These are phyloP conservation scores for Backusella parvicylindrica DNA, from an alignment of 192 early-diverging fungal species.

Conservation along the genomic window DNA sequence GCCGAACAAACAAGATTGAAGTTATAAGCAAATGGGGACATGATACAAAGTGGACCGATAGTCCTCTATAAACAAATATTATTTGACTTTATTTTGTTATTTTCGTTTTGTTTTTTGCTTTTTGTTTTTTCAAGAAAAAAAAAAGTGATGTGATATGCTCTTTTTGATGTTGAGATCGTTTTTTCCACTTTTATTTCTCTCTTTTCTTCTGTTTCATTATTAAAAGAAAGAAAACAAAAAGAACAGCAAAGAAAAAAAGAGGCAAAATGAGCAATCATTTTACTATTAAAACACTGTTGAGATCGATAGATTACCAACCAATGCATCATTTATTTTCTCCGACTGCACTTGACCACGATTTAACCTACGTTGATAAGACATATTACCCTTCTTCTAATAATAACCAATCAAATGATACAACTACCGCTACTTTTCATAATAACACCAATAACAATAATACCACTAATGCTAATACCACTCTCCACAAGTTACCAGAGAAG, in stretches of 20 bases:
- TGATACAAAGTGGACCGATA: conserved; percentile 6
- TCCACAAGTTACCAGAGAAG: neutral
- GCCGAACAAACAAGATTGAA: conserved; percentile 15
- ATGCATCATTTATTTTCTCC: conserved; percentile 28
- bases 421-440: neutral
- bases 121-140: neutral
- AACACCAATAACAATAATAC: neutral
- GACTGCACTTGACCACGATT: conserved; percentile 17
- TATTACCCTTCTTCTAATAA: conserved; percentile 16
- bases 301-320: conserved; percentile 2
- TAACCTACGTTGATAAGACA: conserved; percentile 24
- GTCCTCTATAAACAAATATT: conserved; percentile 2
- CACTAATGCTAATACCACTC: neutral
- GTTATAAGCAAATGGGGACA: conserved; percentile 15
- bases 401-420: neutral
- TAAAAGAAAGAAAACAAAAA: neutral
- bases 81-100: conserved; percentile 8
- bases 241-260: neutral
- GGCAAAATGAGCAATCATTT: neutral
- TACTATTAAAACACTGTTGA: neutral
- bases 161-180: neutral
- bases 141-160: neutral
- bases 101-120: conserved; percentile 11
- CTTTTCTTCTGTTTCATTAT: neutral
- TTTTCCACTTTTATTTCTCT: conserved; percentile 1